phyloP scores from a whole-genome alignment of 192 early-diverging fungal genomes.

The Dispira parvispora region DNA sequence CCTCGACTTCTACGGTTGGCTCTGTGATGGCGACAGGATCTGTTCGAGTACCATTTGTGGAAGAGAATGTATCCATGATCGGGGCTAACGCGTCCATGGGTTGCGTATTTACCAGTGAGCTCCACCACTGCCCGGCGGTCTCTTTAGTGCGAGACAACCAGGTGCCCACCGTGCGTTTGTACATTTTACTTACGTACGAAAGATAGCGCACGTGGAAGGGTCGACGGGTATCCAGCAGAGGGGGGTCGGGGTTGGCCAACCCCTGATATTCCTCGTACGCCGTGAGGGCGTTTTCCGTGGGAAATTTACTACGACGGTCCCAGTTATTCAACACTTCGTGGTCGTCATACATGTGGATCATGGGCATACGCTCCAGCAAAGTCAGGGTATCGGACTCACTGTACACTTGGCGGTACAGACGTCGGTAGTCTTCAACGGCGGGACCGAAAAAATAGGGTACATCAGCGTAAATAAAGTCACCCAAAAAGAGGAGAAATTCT shows the following conservation, averaged over 20 bases:
- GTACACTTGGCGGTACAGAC: conserved; percentile 28
- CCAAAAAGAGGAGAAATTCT: conserved; percentile 25
- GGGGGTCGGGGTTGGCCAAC: conserved; percentile 16
- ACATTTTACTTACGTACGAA: no score
- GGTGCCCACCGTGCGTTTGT: neutral
- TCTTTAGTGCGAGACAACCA: neutral
- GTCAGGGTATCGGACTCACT: conserved; percentile 18
- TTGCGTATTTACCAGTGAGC: neutral
- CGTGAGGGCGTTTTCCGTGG: conserved; percentile 23
- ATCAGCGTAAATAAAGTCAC: conserved; percentile 36
- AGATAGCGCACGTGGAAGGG: no score
- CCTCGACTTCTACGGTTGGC: neutral
- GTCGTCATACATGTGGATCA: conserved; percentile 32
- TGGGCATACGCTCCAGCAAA: conserved; percentile 21
- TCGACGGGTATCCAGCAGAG: neutral
- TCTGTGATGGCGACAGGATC: neutral
- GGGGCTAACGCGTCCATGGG: neutral
- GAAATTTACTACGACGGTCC: conserved; percentile 18
- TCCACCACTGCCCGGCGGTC: neutral
- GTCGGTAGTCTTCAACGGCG: conserved; percentile 21
- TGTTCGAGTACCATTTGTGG: no score
- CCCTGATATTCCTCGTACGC: conserved; percentile 32
- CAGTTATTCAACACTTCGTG: conserved; percentile 37
- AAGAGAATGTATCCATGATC: neutral
- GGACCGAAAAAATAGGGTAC: conserved; percentile 25